These are phyloP conservation scores for Exophiala dermatitidis DNA, from an alignment of 2,329 filamentous ascomycete genomes.

Conservation along the genomic window DNA sequence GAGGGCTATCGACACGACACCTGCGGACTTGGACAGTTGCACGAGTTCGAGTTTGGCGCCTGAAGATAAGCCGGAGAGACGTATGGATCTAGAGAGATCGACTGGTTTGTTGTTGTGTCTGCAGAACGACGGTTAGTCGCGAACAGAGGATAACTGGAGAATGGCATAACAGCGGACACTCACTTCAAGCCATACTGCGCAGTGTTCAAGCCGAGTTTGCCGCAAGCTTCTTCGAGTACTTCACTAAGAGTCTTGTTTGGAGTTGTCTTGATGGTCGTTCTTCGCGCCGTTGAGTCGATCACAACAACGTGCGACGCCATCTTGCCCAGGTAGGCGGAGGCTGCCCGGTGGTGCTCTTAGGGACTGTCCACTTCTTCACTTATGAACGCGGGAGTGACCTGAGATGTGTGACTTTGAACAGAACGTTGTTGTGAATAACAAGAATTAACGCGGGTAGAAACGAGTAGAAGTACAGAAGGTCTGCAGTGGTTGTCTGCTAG, in stretches of 20 bases:
- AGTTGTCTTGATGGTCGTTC: constrained; percentile 73
- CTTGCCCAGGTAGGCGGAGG: constrained; percentile 4
- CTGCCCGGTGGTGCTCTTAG: background rate
- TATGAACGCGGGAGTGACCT: too few species aligned
- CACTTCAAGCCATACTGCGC: constrained; percentile 78
- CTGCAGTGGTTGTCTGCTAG: constrained; percentile 7
- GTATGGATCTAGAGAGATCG: constrained; percentile 76
- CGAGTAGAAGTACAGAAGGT: constrained; percentile 27
- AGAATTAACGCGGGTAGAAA: constrained; percentile 9
- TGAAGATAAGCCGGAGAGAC: constrained; percentile 70
- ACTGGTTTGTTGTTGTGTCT: constrained; percentile 78
- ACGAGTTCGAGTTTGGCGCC: constrained; percentile 92
- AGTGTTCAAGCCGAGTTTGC: constrained; percentile 65
- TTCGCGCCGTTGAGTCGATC: constrained; percentile 69
- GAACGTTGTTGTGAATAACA: background rate
- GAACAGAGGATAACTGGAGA: too few species aligned
- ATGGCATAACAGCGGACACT: constrained; percentile 21
- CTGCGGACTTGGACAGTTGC: constrained; percentile 74
- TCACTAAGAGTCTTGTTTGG: constrained; percentile 76
- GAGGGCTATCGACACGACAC: constrained; percentile 80
- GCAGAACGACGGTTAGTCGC: background rate
- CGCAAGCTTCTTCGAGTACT: constrained; percentile 78
- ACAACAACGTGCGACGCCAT: constrained; percentile 90
- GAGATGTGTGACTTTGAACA: too few species aligned
- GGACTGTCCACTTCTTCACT: too few species aligned